phyloP scores from a whole-genome alignment of 2,329 filamentous ascomycete species.

The Calonectria pauciramosa region DNA sequence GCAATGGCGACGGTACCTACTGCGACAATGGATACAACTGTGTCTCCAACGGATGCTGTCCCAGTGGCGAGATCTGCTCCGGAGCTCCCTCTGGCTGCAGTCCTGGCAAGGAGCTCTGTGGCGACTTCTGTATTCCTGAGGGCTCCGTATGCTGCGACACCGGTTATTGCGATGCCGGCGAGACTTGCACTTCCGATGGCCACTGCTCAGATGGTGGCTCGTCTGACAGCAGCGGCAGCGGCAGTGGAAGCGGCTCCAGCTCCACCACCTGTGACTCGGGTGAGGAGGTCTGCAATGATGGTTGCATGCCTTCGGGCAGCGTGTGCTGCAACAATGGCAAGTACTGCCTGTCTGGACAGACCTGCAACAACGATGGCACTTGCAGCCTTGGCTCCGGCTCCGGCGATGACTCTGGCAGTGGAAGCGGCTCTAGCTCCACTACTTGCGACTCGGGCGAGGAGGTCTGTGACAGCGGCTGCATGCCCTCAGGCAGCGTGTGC shows the following conservation, averaged over 20 bases:
- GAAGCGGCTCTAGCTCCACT: conserved; percentile 31
- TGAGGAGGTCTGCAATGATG: conserved; percentile 39
- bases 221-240: conserved; percentile 16
- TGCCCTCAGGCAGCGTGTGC: conserved; percentile 46
- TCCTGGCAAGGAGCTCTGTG: conserved; percentile 43
- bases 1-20: conserved; percentile 44
- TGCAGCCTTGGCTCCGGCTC: conserved; percentile 39
- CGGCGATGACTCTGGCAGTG: conserved; percentile 27
- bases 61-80: conserved; percentile 48
- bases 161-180: conserved; percentile 49
- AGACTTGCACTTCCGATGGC: conserved; percentile 43
- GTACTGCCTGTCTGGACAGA: conserved; percentile 49
- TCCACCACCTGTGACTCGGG: conserved; percentile 34
- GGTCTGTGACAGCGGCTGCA: conserved; percentile 42
- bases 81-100: conserved; percentile 46
- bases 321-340: conserved; percentile 44
- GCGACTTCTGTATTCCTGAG: conserved; percentile 48
- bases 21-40: conserved; percentile 51
- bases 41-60: conserved; percentile 49
- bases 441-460: conserved; percentile 34
- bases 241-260: conserved; percentile 34
- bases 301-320: conserved; percentile 46
- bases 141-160: conserved; percentile 48
- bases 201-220: too few relatives aligned
- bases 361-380: conserved; percentile 33